Evolutionary conservation across 2,329 filamentous ascomycete species (phyloP), one percentile per base, ranked within the genome.

Genomic region (Cladosporium sp.): DNA sequence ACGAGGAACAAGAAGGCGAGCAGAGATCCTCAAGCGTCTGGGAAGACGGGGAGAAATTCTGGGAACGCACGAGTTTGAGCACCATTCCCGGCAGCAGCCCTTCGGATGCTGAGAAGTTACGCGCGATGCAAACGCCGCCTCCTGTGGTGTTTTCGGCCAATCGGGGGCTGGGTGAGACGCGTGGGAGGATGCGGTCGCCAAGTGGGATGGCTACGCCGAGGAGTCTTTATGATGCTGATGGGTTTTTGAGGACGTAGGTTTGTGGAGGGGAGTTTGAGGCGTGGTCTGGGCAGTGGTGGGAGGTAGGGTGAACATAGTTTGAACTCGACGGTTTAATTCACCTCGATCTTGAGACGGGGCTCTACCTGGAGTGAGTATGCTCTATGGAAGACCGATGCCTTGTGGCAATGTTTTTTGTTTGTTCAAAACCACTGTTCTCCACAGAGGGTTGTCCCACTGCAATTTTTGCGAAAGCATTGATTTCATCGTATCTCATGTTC

Each of bases 211-310:
- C 62, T n/a, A 75, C 70, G 41, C 72, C 71, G 30, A 69, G 60
- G 46, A 76, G 73, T 60, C 57, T 75, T 55, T 77, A 76, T 57
- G 73, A 76, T 58, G 57, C 54, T n/a, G 59, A 65, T 46, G 67
- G 67, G 11, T 69, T 69, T 56, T 57, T 69, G 58, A 61, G 16
- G 30, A 51, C 22, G 16, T 29, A 47, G 18, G 30, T 8, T 27
- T 5, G 22, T 27, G 22, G 9, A 5, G 9, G 22, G 22, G 5
- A 27, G 9, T 27, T 9, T 42, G n/a, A n/a, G n/a, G n/a, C n/a
- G n/a, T n/a, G n/a, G n/a, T n/a, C n/a, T n/a, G n/a, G n/a, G n/a
- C n/a, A n/a, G n/a, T n/a, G n/a, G n/a, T n/a, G n/a, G n/a, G n/a
- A n/a, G 15, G 22, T 8, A n/a, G 13, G 20, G 15, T 25, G 16